Conservation (phyloP, 2,329 filamentous ascomycete genomes). For the Fusarium sp. region DNA sequence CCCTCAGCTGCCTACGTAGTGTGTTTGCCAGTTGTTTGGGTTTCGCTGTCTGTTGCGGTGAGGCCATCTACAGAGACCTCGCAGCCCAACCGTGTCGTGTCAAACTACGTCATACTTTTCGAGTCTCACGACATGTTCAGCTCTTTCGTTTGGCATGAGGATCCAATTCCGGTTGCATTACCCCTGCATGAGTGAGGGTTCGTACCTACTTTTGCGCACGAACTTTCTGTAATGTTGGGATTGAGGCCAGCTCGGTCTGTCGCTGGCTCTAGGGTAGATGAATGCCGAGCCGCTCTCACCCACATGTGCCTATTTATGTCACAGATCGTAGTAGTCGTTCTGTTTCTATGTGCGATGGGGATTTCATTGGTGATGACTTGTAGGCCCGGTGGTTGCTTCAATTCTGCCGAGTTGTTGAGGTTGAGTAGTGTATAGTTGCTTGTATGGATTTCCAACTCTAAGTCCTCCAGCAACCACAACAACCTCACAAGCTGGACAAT, state of each 20-base stretch:
- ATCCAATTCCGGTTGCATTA: not conserved
- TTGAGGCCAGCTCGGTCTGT: not conserved
- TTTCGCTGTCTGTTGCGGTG: constrained; percentile 17
- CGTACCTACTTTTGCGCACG: not conserved
- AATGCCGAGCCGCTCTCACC: not conserved
- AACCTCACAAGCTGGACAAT: not conserved
- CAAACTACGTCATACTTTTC: not conserved
- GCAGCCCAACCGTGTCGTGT: not conserved
- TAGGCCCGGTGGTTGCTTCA: not conserved
- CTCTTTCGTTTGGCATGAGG: not conserved
- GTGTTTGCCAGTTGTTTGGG: not conserved
- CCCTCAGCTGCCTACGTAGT: not conserved
- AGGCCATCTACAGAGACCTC: constrained; percentile 24
- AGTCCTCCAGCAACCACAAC: not conserved
- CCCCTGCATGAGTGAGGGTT: not conserved
- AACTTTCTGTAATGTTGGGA: not conserved
- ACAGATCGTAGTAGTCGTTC: not conserved
- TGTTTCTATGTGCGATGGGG: not conserved
- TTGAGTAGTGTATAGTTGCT: not conserved
- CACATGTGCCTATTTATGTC: not conserved
- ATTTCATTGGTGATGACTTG: too few relatives aligned
- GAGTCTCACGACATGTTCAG: not conserved
- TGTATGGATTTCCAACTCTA: not conserved
- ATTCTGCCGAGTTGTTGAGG: not conserved
- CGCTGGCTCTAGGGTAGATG: not conserved